phyloP scores from a whole-genome alignment of 2,329 filamentous ascomycete genomes.

The Karstenula rhodostoma region DNA sequence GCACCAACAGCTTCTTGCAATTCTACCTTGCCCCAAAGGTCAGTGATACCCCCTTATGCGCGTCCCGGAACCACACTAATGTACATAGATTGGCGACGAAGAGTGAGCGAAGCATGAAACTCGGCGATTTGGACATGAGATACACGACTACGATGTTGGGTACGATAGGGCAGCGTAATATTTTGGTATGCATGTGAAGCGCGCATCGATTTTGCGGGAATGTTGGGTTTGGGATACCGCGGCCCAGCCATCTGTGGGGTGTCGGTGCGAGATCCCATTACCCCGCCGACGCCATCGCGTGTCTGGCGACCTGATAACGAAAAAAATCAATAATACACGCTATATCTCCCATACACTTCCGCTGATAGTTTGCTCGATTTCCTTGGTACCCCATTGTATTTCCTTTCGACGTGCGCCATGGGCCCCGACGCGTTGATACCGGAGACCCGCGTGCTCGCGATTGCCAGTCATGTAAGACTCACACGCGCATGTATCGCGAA shows the following conservation, averaged over 20 bases:
- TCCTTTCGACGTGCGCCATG: conserved; percentile 27
- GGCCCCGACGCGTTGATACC: conserved; percentile 57
- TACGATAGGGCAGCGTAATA: conserved; percentile 34
- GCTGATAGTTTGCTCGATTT: conserved; percentile 5
- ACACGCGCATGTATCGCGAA: conserved; percentile 18
- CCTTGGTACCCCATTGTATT: conserved; percentile 2
- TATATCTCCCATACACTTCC: conserved; percentile 16
- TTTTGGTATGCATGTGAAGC: conserved; percentile 38
- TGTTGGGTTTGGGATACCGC: conserved; percentile 28
- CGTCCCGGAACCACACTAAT: conserved; percentile 44
- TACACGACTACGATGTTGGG: conserved; percentile 37
- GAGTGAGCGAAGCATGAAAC: conserved; percentile 55
- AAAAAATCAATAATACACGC: conserved; percentile 40
- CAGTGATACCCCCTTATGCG: conserved; percentile 42
- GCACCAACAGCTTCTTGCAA: conserved; percentile 79
- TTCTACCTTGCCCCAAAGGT: conserved; percentile 99
- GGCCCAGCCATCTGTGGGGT: conserved; percentile 19
- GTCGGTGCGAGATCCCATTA: conserved; percentile 30
- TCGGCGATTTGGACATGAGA: conserved; percentile 32
- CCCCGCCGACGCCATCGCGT: conserved; percentile 47
- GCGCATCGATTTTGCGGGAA: conserved; percentile 28
- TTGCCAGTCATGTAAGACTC: conserved; percentile 89
- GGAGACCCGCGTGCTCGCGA: conserved; percentile 77
- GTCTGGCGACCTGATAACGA: conserved; percentile 44
- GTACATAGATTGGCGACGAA: conserved; percentile 71